phyloP scores from a whole-genome alignment of 495 filamentous ascomycete species.

The Penicillium fimorum region DNA sequence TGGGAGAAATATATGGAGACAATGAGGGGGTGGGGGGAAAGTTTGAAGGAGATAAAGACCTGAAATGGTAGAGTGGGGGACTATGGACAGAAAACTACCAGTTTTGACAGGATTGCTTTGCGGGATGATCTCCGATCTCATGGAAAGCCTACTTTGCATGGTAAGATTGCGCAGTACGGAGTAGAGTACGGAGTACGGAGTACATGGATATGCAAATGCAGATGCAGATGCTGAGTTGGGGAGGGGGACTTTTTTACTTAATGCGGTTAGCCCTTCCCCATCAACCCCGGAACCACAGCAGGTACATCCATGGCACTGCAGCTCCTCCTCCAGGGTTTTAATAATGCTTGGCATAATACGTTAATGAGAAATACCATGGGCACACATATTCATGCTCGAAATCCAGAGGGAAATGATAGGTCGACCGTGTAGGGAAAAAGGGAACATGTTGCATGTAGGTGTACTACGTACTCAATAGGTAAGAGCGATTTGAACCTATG shows the following conservation, averaged over 20 bases:
- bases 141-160: background rate
- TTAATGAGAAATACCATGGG: background rate
- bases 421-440: too few relatives aligned
- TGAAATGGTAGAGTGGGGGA: background rate
- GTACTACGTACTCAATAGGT: too few relatives aligned
- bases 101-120: background rate
- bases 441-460: too few relatives aligned
- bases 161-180: background rate
- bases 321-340: background rate
- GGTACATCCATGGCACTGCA: background rate
- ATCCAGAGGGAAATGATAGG: too few relatives aligned
- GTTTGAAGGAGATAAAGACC: constrained; percentile 3
- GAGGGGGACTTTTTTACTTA: constrained; percentile 16
- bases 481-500: too few relatives aligned
- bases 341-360: background rate
- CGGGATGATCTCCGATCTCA: background rate
- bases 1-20: constrained; percentile 6
- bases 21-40: constrained; percentile 18
- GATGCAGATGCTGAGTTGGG: background rate
- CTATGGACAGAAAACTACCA: background rate
- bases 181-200: background rate
- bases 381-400: background rate
- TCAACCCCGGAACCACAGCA: background rate
- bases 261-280: constrained; percentile 15
- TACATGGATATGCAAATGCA: background rate